Evolutionary conservation across 2,329 filamentous ascomycete species (phyloP), one percentile per base, ranked within the genome.

Genomic region (Colletotrichum simmondsii): DNA sequence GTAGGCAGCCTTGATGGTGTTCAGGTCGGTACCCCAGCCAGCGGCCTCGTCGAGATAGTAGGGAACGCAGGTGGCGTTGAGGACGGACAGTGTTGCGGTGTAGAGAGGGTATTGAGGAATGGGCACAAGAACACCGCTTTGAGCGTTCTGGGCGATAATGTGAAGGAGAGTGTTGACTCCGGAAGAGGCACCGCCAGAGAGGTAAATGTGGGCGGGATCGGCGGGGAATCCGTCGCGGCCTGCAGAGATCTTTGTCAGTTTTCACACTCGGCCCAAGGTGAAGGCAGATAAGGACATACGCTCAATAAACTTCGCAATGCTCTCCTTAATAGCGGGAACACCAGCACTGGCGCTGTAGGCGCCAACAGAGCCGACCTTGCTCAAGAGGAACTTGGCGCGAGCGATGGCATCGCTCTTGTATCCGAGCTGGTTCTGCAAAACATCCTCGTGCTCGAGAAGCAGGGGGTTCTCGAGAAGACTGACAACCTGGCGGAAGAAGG

Each of bases 101-200:
- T 99, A 99, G 61, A 99, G 92, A 28, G 97, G 97, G 83, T 99
- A 99, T 84, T 99, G 97, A 7, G 97, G 97, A 77, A 99, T 98
- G 28, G 78, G 97, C 24, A 98, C 93, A 74, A 99, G 91, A 68
- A 99, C 90, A 73, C 97, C 97, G 5, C 93, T 93, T 73, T 93
- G 88, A 63, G 92, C 90, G 65, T 88, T 87, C 65, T 94, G 90
- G 85, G 95, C 97, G 82, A 99, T 94, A 81, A 97, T 89, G 85
- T 97, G 92, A 74, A 99, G 89, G 76, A 98, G 91, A 14, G 95
- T 97, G 87, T 95, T 98, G 75, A 99, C 97, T 76, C 96, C 97
- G 4, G 95, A 94, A 3, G 95, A 98, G 75, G 97, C 97, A 79
- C 97, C 97, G 28, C 90, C 94, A 74, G 94, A 97, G 78, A 98